Conservation (phyloP, 306 rosid species). For the Lotus japonicus region DNA sequence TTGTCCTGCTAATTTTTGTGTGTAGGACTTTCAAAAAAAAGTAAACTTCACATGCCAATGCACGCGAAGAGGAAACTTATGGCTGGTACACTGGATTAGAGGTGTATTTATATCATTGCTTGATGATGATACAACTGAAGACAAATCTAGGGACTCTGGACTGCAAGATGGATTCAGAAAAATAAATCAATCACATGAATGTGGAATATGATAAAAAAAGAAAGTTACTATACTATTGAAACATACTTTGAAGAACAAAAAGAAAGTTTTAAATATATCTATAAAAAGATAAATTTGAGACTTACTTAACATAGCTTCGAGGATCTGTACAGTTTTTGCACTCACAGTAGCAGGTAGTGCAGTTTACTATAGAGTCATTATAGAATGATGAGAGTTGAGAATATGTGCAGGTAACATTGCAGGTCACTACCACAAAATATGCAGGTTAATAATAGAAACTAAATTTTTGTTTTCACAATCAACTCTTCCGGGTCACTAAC, state of each 20-base stretch:
- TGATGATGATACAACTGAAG: slow-evolving; percentile 59
- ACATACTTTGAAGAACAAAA: neutral
- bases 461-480: neutral
- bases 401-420: slow-evolving; percentile 94
- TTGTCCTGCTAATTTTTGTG: too few relatives aligned
- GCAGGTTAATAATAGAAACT: neutral
- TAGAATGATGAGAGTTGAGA: slow-evolving; percentile 98
- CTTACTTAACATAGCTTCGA: slow-evolving; percentile 80
- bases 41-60: slow-evolving; percentile 98
- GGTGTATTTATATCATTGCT: slow-evolving; percentile 53
- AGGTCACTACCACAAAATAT: slow-evolving; percentile 74
- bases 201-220: neutral
- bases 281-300: slow-evolving; percentile 1
- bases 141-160: slow-evolving; percentile 56
- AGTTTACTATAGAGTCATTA: slow-evolving; percentile 80
- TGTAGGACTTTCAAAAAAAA: too few relatives aligned
- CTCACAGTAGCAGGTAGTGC: slow-evolving; percentile 93
- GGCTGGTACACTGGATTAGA: slow-evolving; percentile 84
- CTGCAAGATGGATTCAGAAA: slow-evolving; percentile 36
- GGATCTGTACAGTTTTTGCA: slow-evolving; percentile 68
- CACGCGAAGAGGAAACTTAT: slow-evolving; percentile 92
- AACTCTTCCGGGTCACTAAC: too few relatives aligned
- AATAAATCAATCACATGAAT: slow-evolving; percentile 3
- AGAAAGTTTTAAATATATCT: neutral
- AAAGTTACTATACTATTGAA: neutral